Base-by-base conservation (phyloP, 1,139 yeast species). In the Hyphopichia khmerensis region DNA sequence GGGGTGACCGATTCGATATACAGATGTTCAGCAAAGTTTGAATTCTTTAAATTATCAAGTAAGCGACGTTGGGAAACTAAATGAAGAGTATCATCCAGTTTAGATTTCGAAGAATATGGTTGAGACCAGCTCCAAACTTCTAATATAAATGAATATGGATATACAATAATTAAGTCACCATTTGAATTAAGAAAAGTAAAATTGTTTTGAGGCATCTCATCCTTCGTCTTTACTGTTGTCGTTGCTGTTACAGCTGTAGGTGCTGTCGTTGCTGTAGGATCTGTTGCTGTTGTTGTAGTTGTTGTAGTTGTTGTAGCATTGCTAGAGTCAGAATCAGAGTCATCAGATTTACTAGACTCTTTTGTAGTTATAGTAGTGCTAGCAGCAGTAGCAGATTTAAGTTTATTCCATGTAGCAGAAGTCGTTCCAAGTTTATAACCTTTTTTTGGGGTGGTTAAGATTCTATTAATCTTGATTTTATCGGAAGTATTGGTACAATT, bases 81-180 rank as follows among this genome's bases (percentile, higher is more conserved):
- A 11, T 26, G 13, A 26, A 26, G 29, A 13, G 29, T 26, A 26
- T 26, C 29, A 26, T 26, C 29, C 29, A 26, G 29, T 26, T 26
- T 26, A 3, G 29, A 9, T 26, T 26, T 26, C 5, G n/a, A 26
- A 9, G 29, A 34, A 55, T 35, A 40, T 3, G 59, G 59, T 4
- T 69, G 72, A 2, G 52, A 36, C 82, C 82, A 77, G 48, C 72
- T 77, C 83, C 84, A 80, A 3, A 78, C 58, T 48, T 79, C 80
- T 14, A 78, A 45, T 1, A 59, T 39, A 13, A 53, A 48, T 1
- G 55, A 50, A 3, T 40, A 33, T 1, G 64, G 61, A 47, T 60
- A 69, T 4, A 67, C 59, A 2, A 77, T 46, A 35, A 75, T 55
- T 5, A 79, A 46, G 43, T 79, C 83, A 2, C 84, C 83, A 40